Evolutionary conservation across 192 early-diverging fungal species (phyloP), one percentile per base, ranked within the genome.

Genomic region (Coemansia reversa): DNA sequence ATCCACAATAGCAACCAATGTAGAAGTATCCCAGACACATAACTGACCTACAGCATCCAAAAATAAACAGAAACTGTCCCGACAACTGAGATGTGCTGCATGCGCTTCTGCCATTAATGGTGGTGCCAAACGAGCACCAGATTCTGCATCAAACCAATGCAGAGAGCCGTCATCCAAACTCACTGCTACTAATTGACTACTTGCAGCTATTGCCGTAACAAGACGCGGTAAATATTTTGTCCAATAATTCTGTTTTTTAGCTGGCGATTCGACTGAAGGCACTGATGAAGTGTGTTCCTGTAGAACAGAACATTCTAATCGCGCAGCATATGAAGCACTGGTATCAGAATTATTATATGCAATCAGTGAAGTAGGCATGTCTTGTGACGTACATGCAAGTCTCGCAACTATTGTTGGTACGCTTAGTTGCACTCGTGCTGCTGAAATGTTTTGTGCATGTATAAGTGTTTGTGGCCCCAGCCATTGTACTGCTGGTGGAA

Each of bases 381-480:
- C 8, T 39, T 63, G 35, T 39, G 6, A 1, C 2, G 6, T 39
- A 9, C 35, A 39, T 3, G 19, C 12, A 9, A 77, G 49, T 53
- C 70, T 66, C 1, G 70, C 76, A 16, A 74, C 67, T 4, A 79
- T 23, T 32, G 48, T 52, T 4, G 76, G 76, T 32, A 79, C 71
- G 8, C 29, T 58, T 14, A 79, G 71, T 4, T 69, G 76, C 5
- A 79, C 71, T 0, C 70, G 70, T 0, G 76, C 70, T 0, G 67
- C 67, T 1, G 76, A 66, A 18, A 70, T 63, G 42, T 51, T 64
- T 56, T 79, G 76, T 23, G 76, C 66, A 48, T 79, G 76, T 4
- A 73, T 55, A 51, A 79, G 67, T 25, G 76, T 48, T 52, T 79
- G 76, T 11, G 64, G 65, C 4, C 70, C 71, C 42, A 72, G 67